phyloP scores from a whole-genome alignment of 2,329 filamentous ascomycete genomes.

The Aspergillus puulaauensis region DNA sequence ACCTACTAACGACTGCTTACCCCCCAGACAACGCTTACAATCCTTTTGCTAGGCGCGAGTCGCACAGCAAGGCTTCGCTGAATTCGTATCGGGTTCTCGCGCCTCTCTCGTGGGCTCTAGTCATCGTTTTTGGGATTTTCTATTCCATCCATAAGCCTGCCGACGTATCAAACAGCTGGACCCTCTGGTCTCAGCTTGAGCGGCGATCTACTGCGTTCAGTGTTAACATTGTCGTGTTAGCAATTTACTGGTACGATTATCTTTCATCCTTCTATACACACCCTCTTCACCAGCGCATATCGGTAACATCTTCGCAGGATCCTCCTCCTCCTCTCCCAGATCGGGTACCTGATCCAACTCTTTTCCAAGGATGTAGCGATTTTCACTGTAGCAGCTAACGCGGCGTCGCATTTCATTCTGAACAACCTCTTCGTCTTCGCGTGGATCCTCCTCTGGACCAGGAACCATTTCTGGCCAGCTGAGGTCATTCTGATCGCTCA shows the following conservation, averaged over 20 bases:
- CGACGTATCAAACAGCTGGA: conserved; percentile 61
- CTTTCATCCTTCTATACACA: too few relatives aligned
- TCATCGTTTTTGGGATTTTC: conserved; percentile 70
- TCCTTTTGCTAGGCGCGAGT: conserved; percentile 71
- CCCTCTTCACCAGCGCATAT: background rate
- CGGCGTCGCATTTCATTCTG: conserved; percentile 80
- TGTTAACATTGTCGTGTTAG: conserved; percentile 62
- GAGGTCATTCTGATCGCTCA: conserved; percentile 76
- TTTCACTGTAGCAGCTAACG: conserved; percentile 69
- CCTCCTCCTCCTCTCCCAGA: conserved; percentile 71
- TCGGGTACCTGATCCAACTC: conserved; percentile 73
- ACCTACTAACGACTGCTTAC: background rate
- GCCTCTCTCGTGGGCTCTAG: conserved; percentile 70
- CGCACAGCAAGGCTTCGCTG: conserved; percentile 61
- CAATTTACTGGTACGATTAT: conserved; percentile 70
- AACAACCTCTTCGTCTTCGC: conserved; percentile 81
- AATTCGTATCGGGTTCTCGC: conserved; percentile 75
- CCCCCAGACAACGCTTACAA: conserved; percentile 45
- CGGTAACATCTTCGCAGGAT: conserved; percentile 52
- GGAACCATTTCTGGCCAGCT: conserved; percentile 70
- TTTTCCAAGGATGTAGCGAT: conserved; percentile 66
- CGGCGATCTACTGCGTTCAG: conserved; percentile 70
- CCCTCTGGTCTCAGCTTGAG: conserved; percentile 74
- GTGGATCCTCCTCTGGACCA: conserved; percentile 81
- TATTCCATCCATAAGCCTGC: conserved; percentile 67